Evolutionary conservation across 106 monocot species (phyloP).

Genomic region (Amphibolis antarctica): DNA sequence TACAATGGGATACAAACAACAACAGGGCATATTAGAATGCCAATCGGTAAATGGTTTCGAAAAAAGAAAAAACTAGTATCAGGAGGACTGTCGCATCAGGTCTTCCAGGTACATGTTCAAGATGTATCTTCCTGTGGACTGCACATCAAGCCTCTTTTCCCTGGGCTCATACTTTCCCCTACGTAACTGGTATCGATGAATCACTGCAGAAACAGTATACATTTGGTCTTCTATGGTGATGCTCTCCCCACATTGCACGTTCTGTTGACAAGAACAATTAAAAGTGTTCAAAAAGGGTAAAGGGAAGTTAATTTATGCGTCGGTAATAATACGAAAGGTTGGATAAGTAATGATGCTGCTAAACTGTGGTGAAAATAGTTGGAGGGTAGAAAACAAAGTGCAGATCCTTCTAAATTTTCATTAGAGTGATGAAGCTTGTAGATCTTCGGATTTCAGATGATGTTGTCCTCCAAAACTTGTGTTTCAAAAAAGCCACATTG

Average conservation of each 20-base stretch:
- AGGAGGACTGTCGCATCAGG: conserved; percentile 64
- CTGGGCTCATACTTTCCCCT: conserved; percentile 87
- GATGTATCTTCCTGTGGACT: conserved; percentile 80
- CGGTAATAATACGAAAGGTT: too few relatives aligned
- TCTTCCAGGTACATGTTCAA: conserved; percentile 73
- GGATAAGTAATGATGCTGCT: too few relatives aligned
- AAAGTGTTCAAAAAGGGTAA: not conserved
- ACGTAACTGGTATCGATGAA: conserved; percentile 74
- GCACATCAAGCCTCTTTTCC: conserved; percentile 86
- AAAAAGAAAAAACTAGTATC: not conserved
- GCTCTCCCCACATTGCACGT: conserved; percentile 83
- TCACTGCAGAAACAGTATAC: conserved; percentile 73
- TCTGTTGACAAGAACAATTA: conserved; percentile 23
- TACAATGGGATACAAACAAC: too few relatives aligned
- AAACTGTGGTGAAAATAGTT: too few relatives aligned
- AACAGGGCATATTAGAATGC: too few relatives aligned
- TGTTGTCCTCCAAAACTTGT: too few relatives aligned
- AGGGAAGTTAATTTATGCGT: not conserved
- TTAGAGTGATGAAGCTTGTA: too few relatives aligned
- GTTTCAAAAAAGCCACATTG: too few relatives aligned
- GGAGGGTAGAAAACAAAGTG: too few relatives aligned
- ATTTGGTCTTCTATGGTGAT: conserved; percentile 79
- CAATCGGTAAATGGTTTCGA: too few relatives aligned
- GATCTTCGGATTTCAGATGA: too few relatives aligned
- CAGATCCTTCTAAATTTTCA: too few relatives aligned